Evolutionary conservation across 805 yeast genomes (phyloP), one percentile per base, ranked within the genome.

Genomic region (Scheffersomyces stipitis): DNA sequence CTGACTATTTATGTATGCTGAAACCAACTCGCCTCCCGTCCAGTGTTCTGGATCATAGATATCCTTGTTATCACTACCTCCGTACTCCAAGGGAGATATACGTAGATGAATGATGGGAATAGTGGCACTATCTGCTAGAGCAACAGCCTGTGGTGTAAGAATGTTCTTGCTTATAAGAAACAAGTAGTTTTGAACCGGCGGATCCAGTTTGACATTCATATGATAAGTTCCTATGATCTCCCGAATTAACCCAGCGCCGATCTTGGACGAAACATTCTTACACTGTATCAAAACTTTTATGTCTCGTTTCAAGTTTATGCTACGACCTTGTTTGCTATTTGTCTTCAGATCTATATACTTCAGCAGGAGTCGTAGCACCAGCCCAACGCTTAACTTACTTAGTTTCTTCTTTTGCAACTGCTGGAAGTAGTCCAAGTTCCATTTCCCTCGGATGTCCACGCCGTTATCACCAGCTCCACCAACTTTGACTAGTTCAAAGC

Each of bases 381-480:
- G n/a, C n/a, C n/a, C n/a, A 7, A 20, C 24, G 9, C 9, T 7
- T 7, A 7, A 7, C 10, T 20, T 20, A 10, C 9, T 10, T 10
- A 20, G 7, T 20, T 20, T 10, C 24, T 7, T 7, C 24, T 20
- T 20, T 32, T 15, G 29, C 14, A 36, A 29, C n/a, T 37, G 22
- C 4, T 30, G 28, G 49, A 53, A 52, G 28, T 42, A 47, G 18
- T 46, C 37, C 31, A 71, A 52, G 36, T 73, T 57, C 83, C 83
- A 78, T 28, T 60, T 60, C 0, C 82, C 83, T 15, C 73, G 50
- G 4, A 80, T 51, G 48, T 80, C 85, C 3, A 79, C 60, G 0
- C 85, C 85, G 35, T 71, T 65, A 45, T 80, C 85, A 33, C 70
- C 68, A 1, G 78, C 62, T 1, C 83, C 81, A 1, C 85, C 85